Base-by-base conservation (phyloP, 345 rosid species). In the Hypericum androsaemum region DNA sequence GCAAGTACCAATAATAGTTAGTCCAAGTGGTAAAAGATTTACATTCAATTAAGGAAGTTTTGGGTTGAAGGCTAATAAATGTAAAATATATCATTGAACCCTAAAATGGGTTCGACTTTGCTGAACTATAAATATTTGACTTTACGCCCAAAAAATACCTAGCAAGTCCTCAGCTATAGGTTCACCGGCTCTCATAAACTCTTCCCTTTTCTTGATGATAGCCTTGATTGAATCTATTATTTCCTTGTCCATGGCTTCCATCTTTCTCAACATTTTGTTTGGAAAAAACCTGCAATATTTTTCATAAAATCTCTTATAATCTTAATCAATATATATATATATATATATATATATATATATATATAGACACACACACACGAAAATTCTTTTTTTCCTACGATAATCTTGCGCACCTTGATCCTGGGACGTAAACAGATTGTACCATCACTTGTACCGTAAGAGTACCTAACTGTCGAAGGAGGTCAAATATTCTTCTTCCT, bases 261-360 rank as follows among this genome's bases (percentile, higher is more conserved):
- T 64, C 61, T 66, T 70, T 50, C 54, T 75, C 12, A 74, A 74
- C 7, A 10, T 40, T 59, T 64, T 66, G 10, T 73, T 70, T 17
- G 86, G 86, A 13, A 70, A 43, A 54, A 72, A 75, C 64, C 86
- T 77, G 53, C 47, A 47, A 8, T 22, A 22, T 22, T 22, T 22
- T 22, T 22, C 32, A 22, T 22, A 4, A 22, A 22, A 22, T 22
- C 32, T 22, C 32, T 22, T 22, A n/a, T n/a, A n/a, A n/a, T n/a
- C n/a, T n/a, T n/a, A n/a, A n/a, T n/a, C n/a, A n/a, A n/a, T n/a
- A n/a, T n/a, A n/a, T n/a, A n/a, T n/a, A n/a, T n/a, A n/a, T n/a
- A n/a, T n/a, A n/a, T 56, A 2, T 12, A 3, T 36, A 61, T 41
- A 38, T 43, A 40, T 40, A n/a, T n/a, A n/a, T n/a, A n/a, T n/a